Evolutionary conservation across 805 yeast genomes (phyloP), one percentile per base, ranked within the genome.

Genomic region (Wickerhamomyces chaumierensis): DNA sequence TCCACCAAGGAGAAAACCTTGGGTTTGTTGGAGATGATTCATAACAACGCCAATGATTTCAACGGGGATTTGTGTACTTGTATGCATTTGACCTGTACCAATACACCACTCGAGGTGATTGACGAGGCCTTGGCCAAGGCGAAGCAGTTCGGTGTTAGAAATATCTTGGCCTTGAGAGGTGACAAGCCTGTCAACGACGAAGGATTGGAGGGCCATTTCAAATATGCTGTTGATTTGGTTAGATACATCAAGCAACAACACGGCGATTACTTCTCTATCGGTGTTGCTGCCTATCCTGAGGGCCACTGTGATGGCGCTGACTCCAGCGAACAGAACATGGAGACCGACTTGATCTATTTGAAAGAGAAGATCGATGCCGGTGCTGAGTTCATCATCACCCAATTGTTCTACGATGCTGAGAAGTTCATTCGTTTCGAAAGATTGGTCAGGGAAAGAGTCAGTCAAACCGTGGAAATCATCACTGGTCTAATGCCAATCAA

Each of bases 241-340:
- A 71, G 63, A 47, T 88, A 90, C 56, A 88, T 92, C 48, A 75
- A 73, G 48, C 47, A 66, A 39, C 57, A 74, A 36, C 68, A 88
- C 55, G 92, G 85, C 3, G 83, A 83, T 53, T 81, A 78, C 49
- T 90, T 90, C 61, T 83, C 95, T 55, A 68, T 90, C 39, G 98
- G 98, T 43, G 98, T 90, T 14, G 98, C 98, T 2, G 96, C 94
- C 1, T 90, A 90, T 58, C 96, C 98, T 8, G 98, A 90, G 56
- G 98, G 98, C 16, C 96, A 90, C 60, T 87, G 85, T 28, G 95
- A 88, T 48, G 90, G 94, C 13, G 69, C 86, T 1, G 84, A 79
- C 48, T 68, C 62, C 35, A 60, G 74, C 8, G 68, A 67, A 28
- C 95, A 87, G 56, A 72, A 75, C 49, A 76, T 80, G 1, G 55